A percentile compares a stretch with the other conserved stretches of the same genome.
Evolutionary conservation across 441 rosid genomes (phyloP).

Genomic region (Pelargonium myrrhifolium): DNA sequence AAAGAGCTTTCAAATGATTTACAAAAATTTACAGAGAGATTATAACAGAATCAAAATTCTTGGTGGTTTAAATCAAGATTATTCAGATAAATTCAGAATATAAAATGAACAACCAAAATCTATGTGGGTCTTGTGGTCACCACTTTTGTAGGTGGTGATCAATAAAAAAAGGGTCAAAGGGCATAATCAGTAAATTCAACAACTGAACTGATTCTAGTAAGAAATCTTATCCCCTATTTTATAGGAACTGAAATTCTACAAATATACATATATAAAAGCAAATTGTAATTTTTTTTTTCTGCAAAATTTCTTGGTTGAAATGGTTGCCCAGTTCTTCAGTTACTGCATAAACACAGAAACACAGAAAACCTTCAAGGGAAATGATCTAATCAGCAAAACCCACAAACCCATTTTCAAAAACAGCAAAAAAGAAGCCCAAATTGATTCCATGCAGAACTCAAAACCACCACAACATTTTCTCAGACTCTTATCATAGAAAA

Average conservation of each 20-base stretch:
- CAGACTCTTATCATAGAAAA: background rate
- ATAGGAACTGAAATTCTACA: background rate
- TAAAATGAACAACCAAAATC: background rate
- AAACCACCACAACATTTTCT: background rate
- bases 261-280: background rate
- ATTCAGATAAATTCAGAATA: background rate
- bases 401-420: background rate
- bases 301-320: constrained; percentile 14
- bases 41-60: background rate
- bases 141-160: background rate
- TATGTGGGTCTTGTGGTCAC: constrained; percentile 6
- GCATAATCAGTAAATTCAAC: background rate
- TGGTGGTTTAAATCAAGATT: background rate
- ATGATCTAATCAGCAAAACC: background rate
- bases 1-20: background rate
- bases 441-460: background rate
- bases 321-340: constrained; percentile 7
- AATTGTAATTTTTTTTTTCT: constrained; percentile 11
- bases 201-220: background rate
- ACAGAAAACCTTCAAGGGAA: constrained; percentile 5
- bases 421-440: background rate
- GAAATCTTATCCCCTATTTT: background rate
- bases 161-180: background rate
- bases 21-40: background rate
- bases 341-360: constrained; percentile 16